phyloP scores from a whole-genome alignment of 2,329 filamentous ascomycete species.

The Ophiocordyceps camponoti-leonardi region DNA sequence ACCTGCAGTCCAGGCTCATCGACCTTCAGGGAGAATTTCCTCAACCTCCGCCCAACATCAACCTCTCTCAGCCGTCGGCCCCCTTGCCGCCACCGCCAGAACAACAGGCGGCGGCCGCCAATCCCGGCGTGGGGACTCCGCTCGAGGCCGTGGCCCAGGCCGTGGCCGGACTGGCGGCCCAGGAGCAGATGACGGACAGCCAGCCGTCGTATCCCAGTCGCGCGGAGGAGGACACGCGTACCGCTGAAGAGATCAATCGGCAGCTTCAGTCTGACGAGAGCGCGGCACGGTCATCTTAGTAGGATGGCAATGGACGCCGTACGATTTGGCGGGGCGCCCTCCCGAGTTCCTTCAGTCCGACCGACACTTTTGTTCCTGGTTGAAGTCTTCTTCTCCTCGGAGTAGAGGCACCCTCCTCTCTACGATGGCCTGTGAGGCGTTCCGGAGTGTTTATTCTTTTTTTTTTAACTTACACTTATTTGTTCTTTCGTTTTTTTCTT shows the following conservation, averaged over 20 bases:
- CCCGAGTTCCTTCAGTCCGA: not conserved
- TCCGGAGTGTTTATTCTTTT: not conserved
- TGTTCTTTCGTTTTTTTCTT: not conserved
- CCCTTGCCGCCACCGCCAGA: constrained; percentile 9
- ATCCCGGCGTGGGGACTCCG: constrained; percentile 17
- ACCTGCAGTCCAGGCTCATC: constrained; percentile 70
- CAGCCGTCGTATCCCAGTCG: constrained; percentile 15
- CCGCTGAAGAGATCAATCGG: constrained; percentile 35
- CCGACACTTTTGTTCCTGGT: not conserved
- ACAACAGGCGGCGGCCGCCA: constrained; percentile 9
- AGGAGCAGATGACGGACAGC: constrained; percentile 21
- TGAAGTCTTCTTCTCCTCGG: not conserved
- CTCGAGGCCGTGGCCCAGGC: constrained; percentile 34
- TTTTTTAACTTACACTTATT: not conserved
- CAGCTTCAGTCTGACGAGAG: constrained; percentile 27
- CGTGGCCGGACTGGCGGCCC: constrained; percentile 23
- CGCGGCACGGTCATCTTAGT: constrained; percentile 6
- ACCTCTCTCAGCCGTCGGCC: constrained; percentile 28
- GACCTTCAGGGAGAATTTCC: constrained; percentile 74
- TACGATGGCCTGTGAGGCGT: not conserved
- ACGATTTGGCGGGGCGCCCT: not conserved
- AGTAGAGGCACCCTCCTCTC: not conserved
- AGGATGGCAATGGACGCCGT: constrained; percentile 1
- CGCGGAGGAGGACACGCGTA: constrained; percentile 24
- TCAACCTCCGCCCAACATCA: constrained; percentile 64